Percentiles rank a stretch among this genome's conserved stretches.
Evolutionary conservation across 768 basidiomycete genomes (phyloP).

Genomic region (Holtermannia corniformis): DNA sequence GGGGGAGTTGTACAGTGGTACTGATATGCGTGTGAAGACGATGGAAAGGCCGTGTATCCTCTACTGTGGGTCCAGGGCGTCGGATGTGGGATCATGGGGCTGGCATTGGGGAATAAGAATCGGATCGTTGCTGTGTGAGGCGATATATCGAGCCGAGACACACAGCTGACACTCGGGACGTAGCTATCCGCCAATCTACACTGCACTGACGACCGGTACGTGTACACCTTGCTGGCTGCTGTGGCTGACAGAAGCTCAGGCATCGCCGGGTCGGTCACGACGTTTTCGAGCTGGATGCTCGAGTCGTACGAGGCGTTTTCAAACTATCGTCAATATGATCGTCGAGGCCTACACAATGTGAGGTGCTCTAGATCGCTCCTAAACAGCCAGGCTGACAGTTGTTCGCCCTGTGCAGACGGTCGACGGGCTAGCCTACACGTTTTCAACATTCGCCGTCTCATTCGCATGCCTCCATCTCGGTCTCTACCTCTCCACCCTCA

Average conservation of each 20-base stretch:
- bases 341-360: constrained; percentile 64
- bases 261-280: constrained; percentile 92
- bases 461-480: constrained; percentile 73
- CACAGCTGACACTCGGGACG: background rate
- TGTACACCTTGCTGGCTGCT: background rate
- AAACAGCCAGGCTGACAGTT: background rate
- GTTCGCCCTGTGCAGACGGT: constrained; percentile 52
- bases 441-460: constrained; percentile 68
- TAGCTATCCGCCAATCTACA: constrained; percentile 83
- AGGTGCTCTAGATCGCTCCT: constrained; percentile 41
- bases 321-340: constrained; percentile 51
- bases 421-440: constrained; percentile 70
- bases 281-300: constrained; percentile 91
- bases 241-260: constrained; percentile 45
- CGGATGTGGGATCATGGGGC: constrained; percentile 89
- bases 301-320: constrained; percentile 80
- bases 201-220: constrained; percentile 73
- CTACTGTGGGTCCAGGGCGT: constrained; percentile 75
- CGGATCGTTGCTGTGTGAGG: constrained; percentile 67
- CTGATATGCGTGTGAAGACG: constrained; percentile 39
- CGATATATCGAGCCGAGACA: background rate
- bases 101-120: constrained; percentile 59
- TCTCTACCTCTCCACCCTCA: constrained; percentile 49
- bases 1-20: background rate
- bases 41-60: constrained; percentile 66